Conservation (phyloP, 306 rosid genomes). For the Ammopiptanthus mongolicus region DNA sequence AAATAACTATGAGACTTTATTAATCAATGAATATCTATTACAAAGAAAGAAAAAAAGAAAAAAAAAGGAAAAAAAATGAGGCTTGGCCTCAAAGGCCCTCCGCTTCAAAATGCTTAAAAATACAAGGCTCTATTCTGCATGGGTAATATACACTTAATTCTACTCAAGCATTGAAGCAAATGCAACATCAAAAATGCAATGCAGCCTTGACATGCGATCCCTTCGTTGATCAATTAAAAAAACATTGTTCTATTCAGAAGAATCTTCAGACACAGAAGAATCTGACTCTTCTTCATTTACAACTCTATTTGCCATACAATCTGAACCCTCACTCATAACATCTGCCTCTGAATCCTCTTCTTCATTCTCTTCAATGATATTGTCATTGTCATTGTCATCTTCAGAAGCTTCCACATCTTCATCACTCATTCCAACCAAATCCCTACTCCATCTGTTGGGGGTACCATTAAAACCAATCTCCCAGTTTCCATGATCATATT, state of each 20-base stretch:
- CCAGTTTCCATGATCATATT: slow-evolving; percentile 82
- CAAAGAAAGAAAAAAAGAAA: neutral
- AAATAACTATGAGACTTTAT: slow-evolving; percentile 4
- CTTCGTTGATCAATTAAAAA: slow-evolving; percentile 6
- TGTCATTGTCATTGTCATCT: slow-evolving; percentile 44
- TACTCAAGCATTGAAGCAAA: slow-evolving; percentile 20
- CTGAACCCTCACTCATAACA: slow-evolving; percentile 69
- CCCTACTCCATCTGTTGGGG: slow-evolving; percentile 62
- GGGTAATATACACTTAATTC: slow-evolving; percentile 29
- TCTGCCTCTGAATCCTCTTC: slow-evolving; percentile 70
- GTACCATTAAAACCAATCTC: slow-evolving; percentile 60
- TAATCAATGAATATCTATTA: slow-evolving; percentile 31
- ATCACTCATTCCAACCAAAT: slow-evolving; percentile 52
- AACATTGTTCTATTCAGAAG: slow-evolving; percentile 46
- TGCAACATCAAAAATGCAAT: slow-evolving; percentile 36
- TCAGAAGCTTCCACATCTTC: slow-evolving; percentile 76
- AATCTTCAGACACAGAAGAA: slow-evolving; percentile 70
- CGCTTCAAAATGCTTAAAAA: slow-evolving; percentile 19
- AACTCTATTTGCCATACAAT: slow-evolving; percentile 43
- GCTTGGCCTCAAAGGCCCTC: slow-evolving; percentile 5
- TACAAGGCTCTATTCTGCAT: slow-evolving; percentile 30
- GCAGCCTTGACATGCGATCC: slow-evolving; percentile 32
- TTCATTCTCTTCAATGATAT: slow-evolving; percentile 50
- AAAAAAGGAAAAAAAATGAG: neutral
- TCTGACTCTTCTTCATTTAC: slow-evolving; percentile 60